Conservation (phyloP, 2,329 filamentous ascomycete species). For the Teratosphaeria gauchensis region DNA sequence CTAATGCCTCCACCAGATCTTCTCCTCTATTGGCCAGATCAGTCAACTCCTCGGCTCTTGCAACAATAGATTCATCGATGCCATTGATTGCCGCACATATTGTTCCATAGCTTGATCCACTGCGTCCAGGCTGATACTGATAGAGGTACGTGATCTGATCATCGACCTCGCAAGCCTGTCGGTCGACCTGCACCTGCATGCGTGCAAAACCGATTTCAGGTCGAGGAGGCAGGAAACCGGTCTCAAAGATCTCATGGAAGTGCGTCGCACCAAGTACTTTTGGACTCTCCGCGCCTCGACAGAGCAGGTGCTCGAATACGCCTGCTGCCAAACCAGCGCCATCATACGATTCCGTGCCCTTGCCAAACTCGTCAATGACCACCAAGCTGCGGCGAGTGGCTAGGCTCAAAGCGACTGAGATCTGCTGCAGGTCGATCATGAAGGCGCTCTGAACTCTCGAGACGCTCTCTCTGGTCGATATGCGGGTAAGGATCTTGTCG, state of each 20-base stretch:
- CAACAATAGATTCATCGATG: constrained; percentile 60
- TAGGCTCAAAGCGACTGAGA: constrained; percentile 64
- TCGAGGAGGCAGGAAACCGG: constrained; percentile 44
- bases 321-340: constrained; percentile 56
- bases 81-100: constrained; percentile 80
- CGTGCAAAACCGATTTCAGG: constrained; percentile 52
- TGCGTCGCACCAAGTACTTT: constrained; percentile 56
- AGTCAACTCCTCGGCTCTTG: constrained; percentile 66
- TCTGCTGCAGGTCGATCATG: constrained; percentile 80
- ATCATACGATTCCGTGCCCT: constrained; percentile 55
- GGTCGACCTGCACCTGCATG: constrained; percentile 60
- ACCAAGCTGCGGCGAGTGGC: constrained; percentile 69
- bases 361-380: constrained; percentile 86
- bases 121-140: constrained; percentile 48
- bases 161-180: constrained; percentile 40
- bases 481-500: constrained; percentile 82
- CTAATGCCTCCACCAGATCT: constrained; percentile 65
- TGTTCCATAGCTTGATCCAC: constrained; percentile 73
- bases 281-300: constrained; percentile 39
- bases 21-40: constrained; percentile 60
- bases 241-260: constrained; percentile 66
- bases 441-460: constrained; percentile 57
- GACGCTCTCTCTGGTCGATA: constrained; percentile 63
- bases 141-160: constrained; percentile 42
- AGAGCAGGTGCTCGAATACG: constrained; percentile 48